Base-by-base conservation (phyloP, 225 moss, liverwort and hornwort genomes). In the Thuidium tamariscinum region DNA sequence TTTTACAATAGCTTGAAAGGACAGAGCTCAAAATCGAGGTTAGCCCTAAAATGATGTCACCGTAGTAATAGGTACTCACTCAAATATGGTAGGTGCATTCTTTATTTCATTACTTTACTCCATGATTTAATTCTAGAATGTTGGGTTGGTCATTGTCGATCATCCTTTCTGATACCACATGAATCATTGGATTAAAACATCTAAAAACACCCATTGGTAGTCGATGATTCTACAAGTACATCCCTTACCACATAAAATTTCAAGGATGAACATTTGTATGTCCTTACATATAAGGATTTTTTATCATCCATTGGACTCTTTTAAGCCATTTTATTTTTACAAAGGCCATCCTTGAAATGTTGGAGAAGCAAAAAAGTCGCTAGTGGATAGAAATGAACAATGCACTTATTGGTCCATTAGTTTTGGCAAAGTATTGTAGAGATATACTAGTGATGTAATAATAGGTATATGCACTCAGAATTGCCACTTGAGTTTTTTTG, bases 61-160 rank as follows among this genome's bases (percentile, higher is more conserved):
- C 42, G 25, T 3, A 14, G 3, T 41, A 9, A 16, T 9, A n/a
- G n/a, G n/a, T n/a, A n/a, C n/a, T n/a, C n/a, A n/a, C n/a, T n/a
- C n/a, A n/a, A n/a, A n/a, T 67, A 19, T 67, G 36, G 15, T 16
- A 42, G 16, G 42, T 42, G 27, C 16, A 16, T 27, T 71, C 2
- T 44, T 44, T 42, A 16, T 71, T 44, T 44, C 3, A 15, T 42
- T 1, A 71, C 9, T 16, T 44, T 71, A 42, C 15, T 44, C 16
- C 15, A 5, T 27, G 5, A 44, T 44, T 42, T 27, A 27, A 42
- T 0, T 5, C 1, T 26, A 0, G 7, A 41, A 26, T 2, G 2
- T 2, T 37, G 6, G 10, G 65, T 8, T 32, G 3, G 64, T 64
- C n/a, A 64, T 0, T 18, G 3, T n/a, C 34, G n/a, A 64, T 64